Evolutionary conservation across 192 early-diverging fungal species (phyloP).

Genomic region (Diversispora eburnea): DNA sequence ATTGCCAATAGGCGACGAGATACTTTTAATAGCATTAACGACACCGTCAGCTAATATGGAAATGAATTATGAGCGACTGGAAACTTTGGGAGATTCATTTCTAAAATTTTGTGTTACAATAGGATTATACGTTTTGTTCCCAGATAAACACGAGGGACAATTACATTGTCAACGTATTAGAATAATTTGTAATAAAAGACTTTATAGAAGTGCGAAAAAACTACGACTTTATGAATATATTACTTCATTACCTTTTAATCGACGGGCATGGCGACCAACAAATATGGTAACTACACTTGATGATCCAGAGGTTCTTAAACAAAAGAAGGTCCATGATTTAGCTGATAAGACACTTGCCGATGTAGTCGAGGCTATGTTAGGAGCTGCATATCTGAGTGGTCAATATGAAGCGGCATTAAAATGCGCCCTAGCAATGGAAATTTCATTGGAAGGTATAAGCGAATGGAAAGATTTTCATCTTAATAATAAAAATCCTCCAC

Average conservation of each 20-base stretch:
- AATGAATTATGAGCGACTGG: constrained; percentile 82
- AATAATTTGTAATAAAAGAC: constrained; percentile 72
- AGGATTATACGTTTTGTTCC: constrained; percentile 72
- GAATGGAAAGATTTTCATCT: constrained; percentile 49
- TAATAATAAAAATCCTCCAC: constrained; percentile 28
- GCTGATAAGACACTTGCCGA: constrained; percentile 86
- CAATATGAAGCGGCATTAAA: constrained; percentile 50
- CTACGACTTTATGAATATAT: constrained; percentile 59
- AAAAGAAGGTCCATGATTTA: constrained; percentile 44
- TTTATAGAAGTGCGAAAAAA: constrained; percentile 55
- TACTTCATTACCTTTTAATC: constrained; percentile 58
- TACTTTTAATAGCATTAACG: constrained; percentile 68
- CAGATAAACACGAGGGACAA: constrained; percentile 73
- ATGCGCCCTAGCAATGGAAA: constrained; percentile 51
- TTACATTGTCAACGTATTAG: constrained; percentile 66
- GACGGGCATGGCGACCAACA: constrained; percentile 52
- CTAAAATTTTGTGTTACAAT: constrained; percentile 74
- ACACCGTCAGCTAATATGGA: constrained; percentile 63
- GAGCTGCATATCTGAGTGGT: constrained; percentile 64
- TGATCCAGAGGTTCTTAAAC: constrained; percentile 23
- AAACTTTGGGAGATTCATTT: constrained; percentile 86
- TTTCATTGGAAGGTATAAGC: constrained; percentile 54
- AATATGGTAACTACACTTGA: constrained; percentile 40
- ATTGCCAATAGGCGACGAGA: constrained; percentile 40
- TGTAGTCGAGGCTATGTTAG: constrained; percentile 78